These are phyloP conservation scores for Rutstroemia sp. DNA, from an alignment of 2,329 filamentous ascomycete genomes.

Conservation along the genomic window DNA sequence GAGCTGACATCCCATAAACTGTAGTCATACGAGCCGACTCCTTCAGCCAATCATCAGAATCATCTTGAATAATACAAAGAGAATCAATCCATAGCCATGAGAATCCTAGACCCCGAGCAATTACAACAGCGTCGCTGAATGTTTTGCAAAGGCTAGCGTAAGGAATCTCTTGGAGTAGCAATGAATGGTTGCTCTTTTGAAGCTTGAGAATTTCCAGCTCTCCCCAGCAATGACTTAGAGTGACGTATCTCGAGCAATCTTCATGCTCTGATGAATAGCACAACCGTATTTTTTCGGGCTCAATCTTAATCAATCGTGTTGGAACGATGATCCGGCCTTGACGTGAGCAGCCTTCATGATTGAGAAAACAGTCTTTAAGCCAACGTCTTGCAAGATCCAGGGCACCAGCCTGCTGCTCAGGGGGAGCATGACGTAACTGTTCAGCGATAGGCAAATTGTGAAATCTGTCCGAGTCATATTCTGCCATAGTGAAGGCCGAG, in stretches of 20 bases:
- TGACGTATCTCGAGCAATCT: constrained; percentile 7
- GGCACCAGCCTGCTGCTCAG: background rate
- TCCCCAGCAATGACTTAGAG: constrained; percentile 16
- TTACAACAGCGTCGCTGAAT: constrained; percentile 23
- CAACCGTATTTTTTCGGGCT: background rate
- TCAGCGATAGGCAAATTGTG: too few relatives aligned
- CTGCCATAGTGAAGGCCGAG: too few relatives aligned
- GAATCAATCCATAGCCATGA: constrained; percentile 26
- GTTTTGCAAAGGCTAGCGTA: constrained; percentile 16
- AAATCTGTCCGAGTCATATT: too few relatives aligned
- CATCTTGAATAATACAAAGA: constrained; percentile 23
- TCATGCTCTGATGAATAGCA: background rate
- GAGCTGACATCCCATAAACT: constrained; percentile 8
- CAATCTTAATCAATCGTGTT: background rate
- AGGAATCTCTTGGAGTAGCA: constrained; percentile 6
- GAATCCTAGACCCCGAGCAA: constrained; percentile 14
- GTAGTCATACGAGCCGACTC: constrained; percentile 12
- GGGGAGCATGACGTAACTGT: too few relatives aligned
- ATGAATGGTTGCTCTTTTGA: background rate
- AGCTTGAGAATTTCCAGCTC: background rate
- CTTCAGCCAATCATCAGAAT: constrained; percentile 16
- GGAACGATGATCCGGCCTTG: background rate
- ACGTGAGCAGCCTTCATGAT: background rate
- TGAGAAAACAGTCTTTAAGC: background rate
- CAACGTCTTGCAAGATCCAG: background rate